phyloP scores from a whole-genome alignment of 352 stramenopile genomes.

The Pythium rhizo-oryzae region DNA sequence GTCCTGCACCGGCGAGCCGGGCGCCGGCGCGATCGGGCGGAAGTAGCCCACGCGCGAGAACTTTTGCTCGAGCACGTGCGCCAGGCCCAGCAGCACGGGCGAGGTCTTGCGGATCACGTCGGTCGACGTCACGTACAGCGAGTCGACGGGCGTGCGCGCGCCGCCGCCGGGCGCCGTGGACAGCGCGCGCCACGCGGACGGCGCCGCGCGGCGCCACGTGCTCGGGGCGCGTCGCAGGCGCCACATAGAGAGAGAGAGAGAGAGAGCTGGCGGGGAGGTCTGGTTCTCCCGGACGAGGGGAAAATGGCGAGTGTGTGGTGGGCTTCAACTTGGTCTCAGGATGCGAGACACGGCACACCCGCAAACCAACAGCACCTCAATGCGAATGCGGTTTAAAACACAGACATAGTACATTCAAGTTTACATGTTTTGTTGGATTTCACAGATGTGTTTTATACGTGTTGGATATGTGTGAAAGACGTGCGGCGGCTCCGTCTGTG shows the following conservation, averaged over 20 bases:
- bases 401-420: background rate
- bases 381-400: too few species aligned
- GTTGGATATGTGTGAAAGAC: slow-evolving; percentile 2
- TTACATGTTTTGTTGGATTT: background rate
- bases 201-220: background rate
- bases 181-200: background rate
- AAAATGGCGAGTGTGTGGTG: too few species aligned
- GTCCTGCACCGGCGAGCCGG: slow-evolving; percentile 38
- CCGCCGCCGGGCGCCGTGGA: background rate
- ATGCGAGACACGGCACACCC: too few species aligned
- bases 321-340: too few species aligned
- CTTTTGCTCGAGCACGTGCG: slow-evolving; percentile 74
- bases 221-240: background rate
- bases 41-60: slow-evolving; percentile 78
- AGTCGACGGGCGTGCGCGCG: slow-evolving; percentile 46
- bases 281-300: too few species aligned
- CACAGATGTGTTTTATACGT: background rate
- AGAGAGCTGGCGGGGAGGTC: too few species aligned
- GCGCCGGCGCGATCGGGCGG: slow-evolving; percentile 60
- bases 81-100: slow-evolving; percentile 67
- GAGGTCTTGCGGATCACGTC: slow-evolving; percentile 64
- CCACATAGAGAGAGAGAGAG: background rate
- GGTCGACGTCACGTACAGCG: slow-evolving; percentile 72
- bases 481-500: background rate
- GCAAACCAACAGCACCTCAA: too few species aligned